Base-by-base conservation (phyloP, 352 stramenopile species). In the Phytophthora megakarya region DNA sequence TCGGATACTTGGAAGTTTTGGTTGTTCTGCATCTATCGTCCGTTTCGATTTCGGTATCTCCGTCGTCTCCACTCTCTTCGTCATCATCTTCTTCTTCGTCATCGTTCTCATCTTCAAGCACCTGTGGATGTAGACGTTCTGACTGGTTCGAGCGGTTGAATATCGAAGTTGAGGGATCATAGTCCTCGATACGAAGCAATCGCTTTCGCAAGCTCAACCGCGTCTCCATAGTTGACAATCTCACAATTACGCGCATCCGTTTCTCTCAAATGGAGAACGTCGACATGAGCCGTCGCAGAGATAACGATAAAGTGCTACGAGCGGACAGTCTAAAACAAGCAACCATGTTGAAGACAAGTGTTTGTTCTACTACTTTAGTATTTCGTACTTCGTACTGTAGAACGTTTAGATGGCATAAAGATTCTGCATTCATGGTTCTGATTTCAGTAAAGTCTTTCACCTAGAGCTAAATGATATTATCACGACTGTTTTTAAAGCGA, bases 171-270 rank as follows among this genome's bases (percentile, higher is more conserved):
- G 35, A 15, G 16, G 26, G 22, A 35, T 49, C 23, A 1, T 44
- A 42, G 11, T 73, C 60, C 3, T 76, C 55, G 48, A 88, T 82
- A 40, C 75, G 65, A 64, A 67, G 64, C 58, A 72, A 22, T 33
- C 65, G 65, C 21, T 35, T 33, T 0, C 65, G 59, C 47, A 73
- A 40, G 35, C 65, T 70, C 48, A 73, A 42, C 5, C 65, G 60
- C n/a, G 65, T 70, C 60, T 73, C 65, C 65, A 73, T 68, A 30
- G 13, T 21, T 5, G 12, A 44, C 38, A 7, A 57, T 22, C 38
- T 33, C 13, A 5, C 28, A 30, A 33, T 2, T 5, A 30, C 19
- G 19, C 8, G 15, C 49, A 59, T 52, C 52, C 61, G 61, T 66
- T 66, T 66, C 46, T 21, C 16, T 4, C 11, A 43, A 32, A 32